Percentiles rank a stretch among this genome's conserved stretches.
Evolutionary conservation across 169 alveolate genomes (phyloP).

Genomic region (Cryptosporidium ryanae): DNA sequence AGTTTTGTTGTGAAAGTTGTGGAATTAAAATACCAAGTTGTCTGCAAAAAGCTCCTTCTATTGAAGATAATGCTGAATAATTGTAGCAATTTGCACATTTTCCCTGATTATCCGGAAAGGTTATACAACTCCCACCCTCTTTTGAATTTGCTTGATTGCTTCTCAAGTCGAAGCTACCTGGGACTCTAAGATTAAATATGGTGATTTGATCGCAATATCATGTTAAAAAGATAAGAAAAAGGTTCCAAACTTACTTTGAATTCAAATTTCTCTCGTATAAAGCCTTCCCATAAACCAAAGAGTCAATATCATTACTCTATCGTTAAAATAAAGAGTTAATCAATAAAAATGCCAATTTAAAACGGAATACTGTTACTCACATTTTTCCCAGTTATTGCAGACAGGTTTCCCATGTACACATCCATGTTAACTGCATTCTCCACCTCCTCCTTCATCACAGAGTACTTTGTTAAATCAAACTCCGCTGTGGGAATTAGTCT

Average conservation of each 20-base stretch:
- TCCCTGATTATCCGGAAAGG: slow-evolving; percentile 72
- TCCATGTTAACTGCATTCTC: slow-evolving; percentile 52
- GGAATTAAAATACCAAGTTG: slow-evolving; percentile 49
- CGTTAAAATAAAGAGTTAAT: background rate
- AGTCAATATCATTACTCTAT: slow-evolving; percentile 13
- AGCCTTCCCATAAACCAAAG: slow-evolving; percentile 5
- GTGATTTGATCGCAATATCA: too few relatives aligned
- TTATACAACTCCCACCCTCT: slow-evolving; percentile 66
- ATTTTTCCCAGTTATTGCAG: slow-evolving; percentile 12
- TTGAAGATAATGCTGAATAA: slow-evolving; percentile 59
- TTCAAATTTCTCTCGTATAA: slow-evolving; percentile 3
- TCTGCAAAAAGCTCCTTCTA: slow-evolving; percentile 67
- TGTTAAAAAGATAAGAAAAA: too few relatives aligned
- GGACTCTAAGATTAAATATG: slow-evolving; percentile 4
- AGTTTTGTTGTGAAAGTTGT: slow-evolving; percentile 60
- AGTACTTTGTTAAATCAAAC: slow-evolving; percentile 34
- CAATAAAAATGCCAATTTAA: background rate
- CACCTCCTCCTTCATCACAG: slow-evolving; percentile 10
- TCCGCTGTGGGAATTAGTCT: slow-evolving; percentile 64
- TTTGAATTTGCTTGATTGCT: slow-evolving; percentile 37
- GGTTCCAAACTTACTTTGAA: background rate
- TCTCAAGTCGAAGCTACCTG: slow-evolving; percentile 65
- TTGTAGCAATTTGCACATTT: slow-evolving; percentile 71
- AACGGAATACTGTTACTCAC: slow-evolving; percentile 10
- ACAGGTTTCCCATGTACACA: slow-evolving; percentile 34